Evolutionary conservation across 768 basidiomycete species (phyloP), one percentile per base, ranked within the genome.

Genomic region (Gloeopeniophorella convolvens): DNA sequence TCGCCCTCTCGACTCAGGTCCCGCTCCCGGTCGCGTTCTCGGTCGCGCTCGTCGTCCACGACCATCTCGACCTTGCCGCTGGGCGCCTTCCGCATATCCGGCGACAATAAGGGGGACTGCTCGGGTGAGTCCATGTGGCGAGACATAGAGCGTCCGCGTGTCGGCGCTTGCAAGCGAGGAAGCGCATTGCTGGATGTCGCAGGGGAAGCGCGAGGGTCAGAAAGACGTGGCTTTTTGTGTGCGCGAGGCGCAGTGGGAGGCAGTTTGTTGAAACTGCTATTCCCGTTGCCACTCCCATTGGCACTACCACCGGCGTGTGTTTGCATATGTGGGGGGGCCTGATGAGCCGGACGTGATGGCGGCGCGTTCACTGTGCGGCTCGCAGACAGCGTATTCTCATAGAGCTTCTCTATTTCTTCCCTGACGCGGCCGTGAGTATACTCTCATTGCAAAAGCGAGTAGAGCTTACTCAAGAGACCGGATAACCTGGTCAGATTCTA

Each of bases 231-330:
- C 60, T 85, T 86, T 72, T 91, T 91, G 66, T 85, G 73, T 21
- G 85, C 83, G 47, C 89, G 78, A 3, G 89, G 89, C 10, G 81
- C 89, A 0, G 87, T 91, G 0, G 89, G 89, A 6, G 78, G 83
- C 3, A 69, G 72, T 63, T 81, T 86, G 20, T 37, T 54, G 12
- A 60, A 52, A 54, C 58, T 56, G 13, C 66, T 62, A 20, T 61
- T 62, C 15, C 52, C 52, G 18, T 30, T 43, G n/a, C 54, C 54
- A 8, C 35, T 34, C 23, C 54, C 42, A 33, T 39, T 49, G 23
- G 51, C 40, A 45, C 59, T 20, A 57, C 58, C 7, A 65, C 54
- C n/a, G 42, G 48, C n/a, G 42, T 59, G 55, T 15, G 62, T 42
- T 34, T 66, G 54, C 42, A 57, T 39, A 36, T 57, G 61, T 8